Evolutionary conservation across 1,284 basidiomycete species (phyloP), one percentile per base, ranked within the genome.

Genomic region (Ustilago crameri): DNA sequence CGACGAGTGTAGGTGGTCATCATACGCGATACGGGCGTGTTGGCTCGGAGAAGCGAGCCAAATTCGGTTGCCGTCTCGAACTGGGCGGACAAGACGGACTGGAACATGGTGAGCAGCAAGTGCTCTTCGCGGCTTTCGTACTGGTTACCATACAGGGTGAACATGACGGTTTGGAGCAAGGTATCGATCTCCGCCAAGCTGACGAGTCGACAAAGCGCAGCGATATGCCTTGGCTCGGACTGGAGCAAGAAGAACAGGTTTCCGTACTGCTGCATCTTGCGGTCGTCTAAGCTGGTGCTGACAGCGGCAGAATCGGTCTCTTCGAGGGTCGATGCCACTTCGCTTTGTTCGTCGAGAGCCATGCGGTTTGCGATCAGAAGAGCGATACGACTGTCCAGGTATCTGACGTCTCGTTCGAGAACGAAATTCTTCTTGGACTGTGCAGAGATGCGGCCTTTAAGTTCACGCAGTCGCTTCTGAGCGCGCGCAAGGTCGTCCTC

Each of bases 341-440:
- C 81, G 46, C 90, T 78, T 70, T 93, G 93, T 86, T 96, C 94
- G 79, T 96, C 94, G 62, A 93, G 88, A 32, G 94, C 95, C 91
- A 97, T 98, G 67, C 94, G 88, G 83, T 99, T 98, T 85, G 97
- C 94, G 80, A 99, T 99, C 73, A 99, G 88, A 43, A 99, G 87
- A 8, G 95, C 96, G 82, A 99, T 99, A 53, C 96, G 90, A 45
- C 92, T 93, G 86, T 99, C 96, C 52, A 99, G 90, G 85, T 98
- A 98, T 48, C 96, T 91, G 37, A 98, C 96, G 85, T 99, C 96
- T 46, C 95, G 89, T 84, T 98, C 95, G 27, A 98, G 88, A 26
- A 98, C 93, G 83, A 98, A 98, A 86, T 98, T 99, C 88, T 95
- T 97, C 88, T 99, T 98, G 53, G 93, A 95, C 86, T 98, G 96